Evolutionary conservation across 2,329 filamentous ascomycete species (phyloP), one percentile per base, ranked within the genome.

Genomic region (Didymellaceae sp.): DNA sequence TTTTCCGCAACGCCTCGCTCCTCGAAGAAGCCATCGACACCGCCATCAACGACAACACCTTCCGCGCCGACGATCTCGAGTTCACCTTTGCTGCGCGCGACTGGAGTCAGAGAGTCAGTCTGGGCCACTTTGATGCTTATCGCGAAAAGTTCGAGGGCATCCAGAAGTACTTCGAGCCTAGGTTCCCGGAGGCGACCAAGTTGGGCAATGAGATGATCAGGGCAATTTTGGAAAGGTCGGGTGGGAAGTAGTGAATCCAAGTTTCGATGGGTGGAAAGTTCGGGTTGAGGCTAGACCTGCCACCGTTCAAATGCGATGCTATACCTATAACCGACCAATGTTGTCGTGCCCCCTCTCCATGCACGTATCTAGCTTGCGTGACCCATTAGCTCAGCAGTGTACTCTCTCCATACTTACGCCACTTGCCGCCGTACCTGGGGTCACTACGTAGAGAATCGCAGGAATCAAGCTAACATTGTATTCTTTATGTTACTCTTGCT

Each of bases 121-220:
- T 96, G 54, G 90, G 93, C 2, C 89, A 97, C 72, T 97, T 97
- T 69, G 90, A 96, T 61, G 90, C 89, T 28, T 99, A 96, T 81
- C 83, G 88, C 60, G 90, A 95, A 78, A 85, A 95, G 51, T 99
- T 99, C 69, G 85, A 94, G 68, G 86, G 85, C 61, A 96, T 95
- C 42, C 92, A 97, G 74, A 79, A 80, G 58, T 99, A 96, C 78
- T 99, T 99, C 74, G 86, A 91, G 71, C 91, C 91, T 2, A 80
- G 93, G 24, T 97, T 99, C 68, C 84, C 86, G 1, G 92, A 95
- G 70, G 94, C 94, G 5, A 90, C 87, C 43, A 86, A 87, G 63
- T 79, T 99, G 28, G 94, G 94, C 2, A 96, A 97, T 70, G 88
- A 92, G 71, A 99, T 99, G 94, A 95, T 99, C 75, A 91, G 88